Base-by-base conservation (phyloP, 108 stramenopile genomes). In the Nannochloropsis oceanica region DNA sequence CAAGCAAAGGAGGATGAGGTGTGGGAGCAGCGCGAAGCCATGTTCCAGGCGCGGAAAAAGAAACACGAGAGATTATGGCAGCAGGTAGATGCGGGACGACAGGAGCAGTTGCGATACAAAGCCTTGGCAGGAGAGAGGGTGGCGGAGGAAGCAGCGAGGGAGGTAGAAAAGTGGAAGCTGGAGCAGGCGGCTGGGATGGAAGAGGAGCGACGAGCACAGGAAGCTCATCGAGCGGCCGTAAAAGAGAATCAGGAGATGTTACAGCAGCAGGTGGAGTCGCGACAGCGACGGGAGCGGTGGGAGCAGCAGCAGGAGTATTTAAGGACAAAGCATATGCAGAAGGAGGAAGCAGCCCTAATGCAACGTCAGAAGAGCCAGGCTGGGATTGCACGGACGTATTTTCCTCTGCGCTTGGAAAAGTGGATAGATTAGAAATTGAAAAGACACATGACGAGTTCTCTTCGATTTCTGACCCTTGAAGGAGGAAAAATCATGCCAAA, bases 1-100 rank as follows among this genome's bases (percentile, higher is more conserved):
- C 87, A 81, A 50, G 59, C 85, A 26, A n/a, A 86, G 59, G 89
- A 92, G 59, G 82, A 90, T 79, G 83, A 26, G 25, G 87, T 73
- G 22, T 73, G 59, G 59, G 59, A 73, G 59, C 59, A 73, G 9
- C 59, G 59, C 1, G 59, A 73, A 10, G 59, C 59, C 10, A n/a
- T 9, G 0, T 73, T 73, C 22, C 59, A 73, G 59, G 59, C 18
- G 59, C 59, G 59, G 59, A 2, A 9, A 73, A n/a, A 18, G n/a
- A 73, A 73, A n/a, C 5, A 9, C 18, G n/a, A 73, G 59, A n/a
- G 22, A n/a, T n/a, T 73, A 7, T 73, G 59, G 59, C n/a, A n/a
- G n/a, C 22, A 73, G 59, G n/a, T 73, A 7, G 59, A 73, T n/a
- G 59, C 59, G 59, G 10, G 22, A 5, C 7, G 59, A 9, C 59